Conservation (phyloP, 257 asterid genomes). For the Ilex asprella region DNA sequence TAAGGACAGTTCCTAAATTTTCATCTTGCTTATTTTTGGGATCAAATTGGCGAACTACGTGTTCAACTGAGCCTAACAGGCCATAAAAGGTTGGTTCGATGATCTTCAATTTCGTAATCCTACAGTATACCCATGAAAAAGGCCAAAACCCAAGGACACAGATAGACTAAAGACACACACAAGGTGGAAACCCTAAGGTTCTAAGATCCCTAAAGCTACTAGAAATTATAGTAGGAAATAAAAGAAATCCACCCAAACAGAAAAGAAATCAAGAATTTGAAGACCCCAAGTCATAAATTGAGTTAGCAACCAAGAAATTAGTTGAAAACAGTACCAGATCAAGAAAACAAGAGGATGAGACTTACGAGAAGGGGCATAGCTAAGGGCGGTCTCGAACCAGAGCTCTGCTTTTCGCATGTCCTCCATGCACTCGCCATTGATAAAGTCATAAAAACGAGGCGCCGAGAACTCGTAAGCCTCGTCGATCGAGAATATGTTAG, state of each 20-base stretch:
- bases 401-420: slow-evolving; percentile 66
- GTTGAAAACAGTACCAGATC: not conserved
- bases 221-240: not conserved
- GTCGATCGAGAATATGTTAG: slow-evolving; percentile 40
- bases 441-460: slow-evolving; percentile 63
- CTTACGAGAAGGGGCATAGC: slow-evolving; percentile 95
- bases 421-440: slow-evolving; percentile 50
- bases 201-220: not conserved
- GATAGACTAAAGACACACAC: too few species aligned
- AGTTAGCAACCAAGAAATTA: not conserved
- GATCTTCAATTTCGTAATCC: too few species aligned
- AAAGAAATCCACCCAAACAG: not conserved
- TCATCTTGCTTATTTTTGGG: too few species aligned
- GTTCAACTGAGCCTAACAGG: too few species aligned
- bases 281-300: not conserved
- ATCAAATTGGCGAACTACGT: too few species aligned
- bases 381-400: slow-evolving; percentile 56
- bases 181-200: slow-evolving; percentile 1
- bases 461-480: slow-evolving; percentile 78
- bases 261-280: not conserved
- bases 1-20: too few species aligned
- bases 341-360: not conserved
- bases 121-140: too few species aligned
- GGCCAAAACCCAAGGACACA: too few species aligned
- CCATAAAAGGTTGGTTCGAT: too few species aligned